phyloP scores from a whole-genome alignment of 129 eudicot genomes.

The Arctium minus region DNA sequence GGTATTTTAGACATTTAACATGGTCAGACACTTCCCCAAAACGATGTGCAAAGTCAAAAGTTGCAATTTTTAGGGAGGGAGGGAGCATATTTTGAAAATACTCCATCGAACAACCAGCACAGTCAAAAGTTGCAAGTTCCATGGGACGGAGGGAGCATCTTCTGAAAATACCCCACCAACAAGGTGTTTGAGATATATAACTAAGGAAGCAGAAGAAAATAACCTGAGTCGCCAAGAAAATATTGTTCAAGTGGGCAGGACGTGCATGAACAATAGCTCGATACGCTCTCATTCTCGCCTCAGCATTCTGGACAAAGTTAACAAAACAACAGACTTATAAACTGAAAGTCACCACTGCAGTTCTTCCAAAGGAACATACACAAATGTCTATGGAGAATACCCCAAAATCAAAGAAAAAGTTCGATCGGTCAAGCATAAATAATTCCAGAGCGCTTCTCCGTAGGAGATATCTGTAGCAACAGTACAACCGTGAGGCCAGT shows the following conservation, averaged over 20 bases:
- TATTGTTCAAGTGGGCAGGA: slow-evolving; percentile 85
- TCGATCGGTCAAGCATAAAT: slow-evolving; percentile 93
- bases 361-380: slow-evolving; percentile 5
- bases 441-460: slow-evolving; percentile 91
- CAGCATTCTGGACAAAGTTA: slow-evolving; percentile 54
- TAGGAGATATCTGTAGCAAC: slow-evolving; percentile 71
- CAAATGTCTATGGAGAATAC: slow-evolving; percentile 33
- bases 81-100: not conserved
- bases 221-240: slow-evolving; percentile 89
- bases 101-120: not conserved
- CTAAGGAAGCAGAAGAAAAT: slow-evolving; percentile 1
- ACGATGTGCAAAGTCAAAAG: not conserved
- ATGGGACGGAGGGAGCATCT: not conserved
- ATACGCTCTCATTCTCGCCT: slow-evolving; percentile 71
- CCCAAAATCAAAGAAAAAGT: slow-evolving; percentile 91
- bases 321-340: slow-evolving; percentile 8
- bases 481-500: slow-evolving; percentile 21
- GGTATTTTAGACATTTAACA: not conserved
- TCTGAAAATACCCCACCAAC: not conserved
- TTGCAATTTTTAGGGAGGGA: slow-evolving; percentile 3
- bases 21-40: not conserved
- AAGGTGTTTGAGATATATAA: not conserved
- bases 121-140: not conserved
- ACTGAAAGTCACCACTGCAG: slow-evolving; percentile 14
- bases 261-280: slow-evolving; percentile 87